Base-by-base conservation (phyloP, 495 filamentous ascomycete genomes). In the Aspergillus haitiensis region DNA sequence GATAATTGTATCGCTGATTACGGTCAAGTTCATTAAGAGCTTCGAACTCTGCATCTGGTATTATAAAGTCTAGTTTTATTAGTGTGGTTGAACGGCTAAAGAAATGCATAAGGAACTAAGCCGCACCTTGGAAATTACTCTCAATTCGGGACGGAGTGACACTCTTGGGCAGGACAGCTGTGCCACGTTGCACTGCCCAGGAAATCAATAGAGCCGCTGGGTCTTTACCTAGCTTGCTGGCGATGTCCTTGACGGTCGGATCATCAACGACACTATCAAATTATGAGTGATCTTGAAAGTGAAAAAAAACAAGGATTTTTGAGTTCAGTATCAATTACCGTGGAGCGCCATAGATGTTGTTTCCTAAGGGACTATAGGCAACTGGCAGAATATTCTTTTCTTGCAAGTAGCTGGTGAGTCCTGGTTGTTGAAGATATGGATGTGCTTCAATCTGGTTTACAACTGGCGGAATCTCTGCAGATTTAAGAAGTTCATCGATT, bases 361-460 rank as follows among this genome's bases (percentile, higher is more conserved):
- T 79, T 33, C 79, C 81, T 13, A 84, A 76, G 15, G 81, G 82
- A 31, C 77, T 79, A 64, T 84, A 84, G 11, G 80, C 82, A 11
- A 78, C 73, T 4, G 76, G 71, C 4, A 81, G 59, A 49, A 84
- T 83, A n/a, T 71, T 70, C 64, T 69, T 72, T 6, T 72, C 68
- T 37, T 73, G 69, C 52, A 69, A 53, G 46, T 61, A 76, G 16
- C 60, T 31, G 13, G 90, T 48, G 16, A 95, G 78, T 11, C 72
- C 71, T 0, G 74, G 71, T 67, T 88, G 90, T 66, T 92, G 89
- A 32, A 96, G 78, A 70, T 94, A 95, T 0, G 90, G 87, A 68
- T 94, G 88, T 62, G 85, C 92, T 70, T 96, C 91, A 64, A 95
- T 89, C 76, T 95, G 90, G 75, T 95, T 95, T 61, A 88, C 81